These are phyloP conservation scores for Russula sp. DNA, from an alignment of 768 basidiomycete genomes.

Conservation along the genomic window DNA sequence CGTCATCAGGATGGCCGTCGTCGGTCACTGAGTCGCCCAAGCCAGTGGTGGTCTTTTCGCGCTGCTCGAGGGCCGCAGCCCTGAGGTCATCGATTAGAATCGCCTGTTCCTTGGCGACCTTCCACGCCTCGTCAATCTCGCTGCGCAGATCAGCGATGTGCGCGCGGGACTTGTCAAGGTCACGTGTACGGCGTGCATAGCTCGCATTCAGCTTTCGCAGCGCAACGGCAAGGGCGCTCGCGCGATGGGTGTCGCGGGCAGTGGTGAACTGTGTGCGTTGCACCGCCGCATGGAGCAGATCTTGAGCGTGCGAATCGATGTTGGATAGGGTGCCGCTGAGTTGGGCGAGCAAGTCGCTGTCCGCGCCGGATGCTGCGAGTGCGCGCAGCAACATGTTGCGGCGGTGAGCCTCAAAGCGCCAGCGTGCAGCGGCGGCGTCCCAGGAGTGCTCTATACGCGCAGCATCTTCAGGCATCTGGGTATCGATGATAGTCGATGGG, in stretches of 20 bases:
- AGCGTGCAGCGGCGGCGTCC: conserved; percentile 15
- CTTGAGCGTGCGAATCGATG: conserved; percentile 30
- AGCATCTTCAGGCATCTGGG: conserved; percentile 3
- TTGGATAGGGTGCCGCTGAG: conserved; percentile 16
- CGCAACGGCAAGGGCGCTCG: conserved; percentile 73
- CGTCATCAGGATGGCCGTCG: conserved; percentile 23
- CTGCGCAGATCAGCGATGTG: conserved; percentile 53
- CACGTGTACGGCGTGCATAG: conserved; percentile 57
- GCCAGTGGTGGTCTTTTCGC: conserved; percentile 7
- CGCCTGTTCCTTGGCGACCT: conserved; percentile 67
- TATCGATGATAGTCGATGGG: conserved; percentile 12
- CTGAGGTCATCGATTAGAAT: conserved; percentile 64
- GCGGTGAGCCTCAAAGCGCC: conserved; percentile 24
- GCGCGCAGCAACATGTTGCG: conserved; percentile 22
- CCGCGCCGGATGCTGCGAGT: conserved; percentile 20
- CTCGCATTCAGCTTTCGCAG: conserved; percentile 75
- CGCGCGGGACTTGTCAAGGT: conserved; percentile 44
- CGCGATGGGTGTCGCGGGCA: conserved; percentile 59
- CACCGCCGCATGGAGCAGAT: conserved; percentile 52
- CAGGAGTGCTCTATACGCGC: conserved; percentile 9
- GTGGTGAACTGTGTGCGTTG: conserved; percentile 59
- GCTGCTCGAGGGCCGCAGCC: conserved; percentile 25
- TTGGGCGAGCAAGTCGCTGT: conserved; percentile 17
- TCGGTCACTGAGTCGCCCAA: conserved; percentile 13
- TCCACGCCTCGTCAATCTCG: conserved; percentile 78